phyloP scores from a whole-genome alignment of 192 early-diverging fungal genomes.

The Irineochytrium annulatum region DNA sequence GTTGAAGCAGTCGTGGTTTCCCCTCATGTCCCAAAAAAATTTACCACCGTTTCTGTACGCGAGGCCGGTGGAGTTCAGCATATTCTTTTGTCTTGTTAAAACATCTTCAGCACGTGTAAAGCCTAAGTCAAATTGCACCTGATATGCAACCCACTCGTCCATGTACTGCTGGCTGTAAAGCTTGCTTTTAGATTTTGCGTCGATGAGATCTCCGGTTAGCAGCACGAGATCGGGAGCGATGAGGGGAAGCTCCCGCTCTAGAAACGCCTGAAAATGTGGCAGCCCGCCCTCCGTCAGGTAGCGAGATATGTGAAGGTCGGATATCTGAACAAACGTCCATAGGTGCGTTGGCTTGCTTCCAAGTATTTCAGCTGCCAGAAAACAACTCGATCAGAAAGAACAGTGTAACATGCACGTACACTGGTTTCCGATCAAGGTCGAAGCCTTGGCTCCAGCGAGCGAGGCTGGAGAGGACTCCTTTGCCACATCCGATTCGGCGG shows the following conservation, averaged over 20 bases:
- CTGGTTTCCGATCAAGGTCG: no score
- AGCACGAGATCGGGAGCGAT: slow-evolving; percentile 75
- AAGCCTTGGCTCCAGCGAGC: no score
- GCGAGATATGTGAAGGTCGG: slow-evolving; percentile 83
- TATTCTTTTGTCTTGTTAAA: slow-evolving; percentile 61
- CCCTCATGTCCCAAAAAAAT: slow-evolving; percentile 84
- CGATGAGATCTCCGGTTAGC: slow-evolving; percentile 84
- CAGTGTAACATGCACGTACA: no score
- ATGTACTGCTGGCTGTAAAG: slow-evolving; percentile 69
- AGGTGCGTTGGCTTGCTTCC: no score
- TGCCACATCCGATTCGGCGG: no score
- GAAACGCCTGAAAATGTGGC: slow-evolving; percentile 56
- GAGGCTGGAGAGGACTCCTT: no score
- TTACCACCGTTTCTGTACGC: slow-evolving; percentile 43
- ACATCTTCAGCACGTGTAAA: no score
- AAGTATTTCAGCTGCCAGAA: no score
- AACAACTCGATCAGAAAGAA: no score
- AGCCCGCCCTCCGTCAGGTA: slow-evolving; percentile 61
- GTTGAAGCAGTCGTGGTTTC: slow-evolving; percentile 93
- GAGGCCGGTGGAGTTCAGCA: slow-evolving; percentile 53
- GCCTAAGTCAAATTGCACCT: slow-evolving; percentile 49
- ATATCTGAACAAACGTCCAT: slow-evolving; percentile 52
- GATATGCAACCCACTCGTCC: slow-evolving; percentile 68
- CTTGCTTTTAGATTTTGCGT: slow-evolving; percentile 70
- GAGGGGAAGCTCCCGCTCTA: slow-evolving; percentile 63